A percentile compares a stretch with the other conserved stretches of the same genome.
These are phyloP conservation scores for Astrothelium subdiscretum DNA, from an alignment of 495 filamentous ascomycete genomes.

Conservation along the genomic window DNA sequence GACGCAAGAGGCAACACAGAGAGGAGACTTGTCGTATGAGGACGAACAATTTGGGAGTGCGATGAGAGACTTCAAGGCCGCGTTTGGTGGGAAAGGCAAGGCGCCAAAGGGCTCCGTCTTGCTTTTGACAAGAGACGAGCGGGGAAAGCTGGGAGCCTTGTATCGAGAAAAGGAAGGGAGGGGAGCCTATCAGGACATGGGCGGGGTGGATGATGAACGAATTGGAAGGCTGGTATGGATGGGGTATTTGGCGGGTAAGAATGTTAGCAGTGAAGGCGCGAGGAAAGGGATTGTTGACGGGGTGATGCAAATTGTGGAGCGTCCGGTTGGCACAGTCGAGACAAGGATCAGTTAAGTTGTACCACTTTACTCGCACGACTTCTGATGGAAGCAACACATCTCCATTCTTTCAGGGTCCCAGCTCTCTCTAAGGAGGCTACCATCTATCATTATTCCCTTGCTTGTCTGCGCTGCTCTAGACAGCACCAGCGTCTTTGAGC, in stretches of 20 bases:
- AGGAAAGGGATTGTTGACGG: conserved; percentile 77
- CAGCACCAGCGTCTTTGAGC: conserved; percentile 55
- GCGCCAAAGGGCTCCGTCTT: conserved; percentile 67
- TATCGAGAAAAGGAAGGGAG: conserved; percentile 44
- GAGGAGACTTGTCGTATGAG: conserved; percentile 33
- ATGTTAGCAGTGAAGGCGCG: conserved; percentile 73
- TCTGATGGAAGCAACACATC: background rate
- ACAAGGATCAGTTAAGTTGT: conserved; percentile 43
- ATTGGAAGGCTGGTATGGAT: conserved; percentile 76
- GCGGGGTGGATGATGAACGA: conserved; percentile 63
- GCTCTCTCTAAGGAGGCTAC: background rate
- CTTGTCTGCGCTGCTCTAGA: conserved; percentile 28
- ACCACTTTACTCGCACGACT: background rate
- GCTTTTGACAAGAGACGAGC: conserved; percentile 53
- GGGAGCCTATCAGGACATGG: conserved; percentile 35
- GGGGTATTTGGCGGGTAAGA: conserved; percentile 77
- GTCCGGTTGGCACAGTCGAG: conserved; percentile 77
- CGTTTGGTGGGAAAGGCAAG: conserved; percentile 60
- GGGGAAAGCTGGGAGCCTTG: conserved; percentile 55
- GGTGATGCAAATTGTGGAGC: conserved; percentile 73
- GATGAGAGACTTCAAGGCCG: conserved; percentile 60
- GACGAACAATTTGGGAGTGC: conserved; percentile 60
- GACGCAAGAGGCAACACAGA: conserved; percentile 33
- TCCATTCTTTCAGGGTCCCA: background rate
- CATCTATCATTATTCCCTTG: background rate